A percentile compares a stretch with the other conserved stretches of the same genome.
Conservation (phyloP, 192 early-diverging fungal genomes). For the Umbelopsis sp. region DNA sequence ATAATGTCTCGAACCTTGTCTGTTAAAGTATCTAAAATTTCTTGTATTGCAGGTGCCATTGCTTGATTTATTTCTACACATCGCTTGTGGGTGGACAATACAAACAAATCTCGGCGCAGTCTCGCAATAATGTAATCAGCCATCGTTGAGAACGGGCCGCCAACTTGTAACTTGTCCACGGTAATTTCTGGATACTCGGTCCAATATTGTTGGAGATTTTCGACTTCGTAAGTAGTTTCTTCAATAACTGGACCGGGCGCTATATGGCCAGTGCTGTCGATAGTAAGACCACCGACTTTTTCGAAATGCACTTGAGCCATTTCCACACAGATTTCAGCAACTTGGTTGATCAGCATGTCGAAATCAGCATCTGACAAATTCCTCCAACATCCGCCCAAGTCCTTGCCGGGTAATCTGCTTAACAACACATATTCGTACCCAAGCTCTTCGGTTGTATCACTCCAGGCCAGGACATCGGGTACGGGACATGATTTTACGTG, state of each 20-base stretch:
- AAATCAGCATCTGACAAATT: background rate
- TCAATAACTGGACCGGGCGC: background rate
- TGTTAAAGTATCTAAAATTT: background rate
- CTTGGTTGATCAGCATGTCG: background rate
- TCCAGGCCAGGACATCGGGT: conserved; percentile 4
- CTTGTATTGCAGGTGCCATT: background rate
- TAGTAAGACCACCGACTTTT: background rate
- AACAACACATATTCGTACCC: conserved; percentile 11
- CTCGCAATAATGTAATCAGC: background rate
- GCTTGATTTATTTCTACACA: background rate
- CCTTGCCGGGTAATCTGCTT: background rate
- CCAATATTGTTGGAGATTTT: background rate
- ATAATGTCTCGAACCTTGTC: background rate
- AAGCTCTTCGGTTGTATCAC: conserved; percentile 4
- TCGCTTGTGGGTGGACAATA: background rate
- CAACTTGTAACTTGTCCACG: background rate
- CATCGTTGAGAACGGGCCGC: background rate
- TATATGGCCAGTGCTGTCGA: background rate
- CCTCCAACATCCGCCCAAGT: background rate
- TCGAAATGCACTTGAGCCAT: background rate
- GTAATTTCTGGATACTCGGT: background rate
- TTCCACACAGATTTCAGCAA: background rate
- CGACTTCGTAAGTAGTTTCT: background rate
- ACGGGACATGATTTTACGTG: background rate
- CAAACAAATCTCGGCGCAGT: background rate